Base-by-base conservation (phyloP, 169 alveolate species). In the Plasmodium vivax region DNA sequence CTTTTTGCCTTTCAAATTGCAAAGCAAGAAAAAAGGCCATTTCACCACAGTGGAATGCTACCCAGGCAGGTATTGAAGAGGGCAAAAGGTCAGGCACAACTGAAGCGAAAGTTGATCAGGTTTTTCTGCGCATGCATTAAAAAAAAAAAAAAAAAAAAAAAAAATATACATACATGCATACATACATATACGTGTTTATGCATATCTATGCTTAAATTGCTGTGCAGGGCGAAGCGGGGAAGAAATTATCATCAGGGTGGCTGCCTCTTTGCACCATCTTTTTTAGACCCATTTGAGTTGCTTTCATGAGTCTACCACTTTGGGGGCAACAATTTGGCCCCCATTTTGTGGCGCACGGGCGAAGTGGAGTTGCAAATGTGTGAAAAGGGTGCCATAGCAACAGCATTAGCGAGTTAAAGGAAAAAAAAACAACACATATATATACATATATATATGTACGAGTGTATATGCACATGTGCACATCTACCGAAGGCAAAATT, bases 91-190 rank as follows among this genome's bases (percentile, higher is more conserved):
- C 45, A 38, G 77, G 38, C 38, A 30, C 5, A 80, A 23, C 45
- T 43, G 85, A 80, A 36, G 30, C 56, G 56, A 43, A 27, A 38
- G 72, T 19, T 80, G 34, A 80, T n/a, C 41, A 23, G 19, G 45
- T 80, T 43, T 80, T 80, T 36, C 56, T 80, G 47, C 56, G 23
- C 51, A 41, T 27, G 85, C 91, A 83, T 34, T 27, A 19, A 12
- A 41, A 58, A 83, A 58, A 83, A 56, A 82, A 27, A 51, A 51
- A 12, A 80, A 80, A 43, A 80, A 9, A 12, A 34, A 36, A 10
- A 36, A 8, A 0, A 36, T 5, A 41, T 45, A 16, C 16, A 82
- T 54, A 82, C 16, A 51, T 51, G 10, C 27, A 23, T 23, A 23
- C 27, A 0, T 23, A 23, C 27, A 36, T 5, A 41, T 45, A 16